Conservation (phyloP, 345 rosid species). For the Dimocarpus longan region DNA sequence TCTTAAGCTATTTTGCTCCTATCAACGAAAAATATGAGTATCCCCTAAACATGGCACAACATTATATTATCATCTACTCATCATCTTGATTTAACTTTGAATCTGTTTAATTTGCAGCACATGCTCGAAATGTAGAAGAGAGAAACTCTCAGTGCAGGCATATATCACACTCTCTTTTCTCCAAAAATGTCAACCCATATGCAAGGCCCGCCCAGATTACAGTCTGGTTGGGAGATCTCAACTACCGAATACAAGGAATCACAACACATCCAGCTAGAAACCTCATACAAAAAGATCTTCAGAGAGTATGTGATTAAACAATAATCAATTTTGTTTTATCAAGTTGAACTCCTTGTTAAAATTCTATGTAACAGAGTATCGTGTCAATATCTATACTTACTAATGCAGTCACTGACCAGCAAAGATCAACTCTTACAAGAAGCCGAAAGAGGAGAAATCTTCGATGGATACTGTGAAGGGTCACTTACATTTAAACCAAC, state of each 20-base stretch:
- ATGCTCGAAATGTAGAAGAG: slow-evolving; percentile 51
- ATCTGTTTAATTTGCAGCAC: slow-evolving; percentile 35
- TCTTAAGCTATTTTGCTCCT: too few relatives aligned
- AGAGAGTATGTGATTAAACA: slow-evolving; percentile 33
- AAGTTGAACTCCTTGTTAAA: not conserved
- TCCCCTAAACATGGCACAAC: not conserved
- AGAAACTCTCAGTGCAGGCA: slow-evolving; percentile 45
- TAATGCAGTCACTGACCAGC: slow-evolving; percentile 50
- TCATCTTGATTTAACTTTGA: not conserved
- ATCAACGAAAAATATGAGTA: too few relatives aligned
- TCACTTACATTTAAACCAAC: slow-evolving; percentile 66
- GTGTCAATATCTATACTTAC: too few relatives aligned
- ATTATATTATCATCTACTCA: too few relatives aligned
- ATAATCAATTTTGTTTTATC: not conserved
- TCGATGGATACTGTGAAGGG: slow-evolving; percentile 65
- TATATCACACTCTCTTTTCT: slow-evolving; percentile 54
- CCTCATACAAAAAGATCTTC: slow-evolving; percentile 55
- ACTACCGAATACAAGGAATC: slow-evolving; percentile 63
- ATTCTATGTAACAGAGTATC: not conserved
- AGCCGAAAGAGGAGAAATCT: slow-evolving; percentile 67
- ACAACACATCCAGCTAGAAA: slow-evolving; percentile 50
- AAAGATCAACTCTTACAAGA: slow-evolving; percentile 74
- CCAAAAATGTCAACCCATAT: slow-evolving; percentile 41
- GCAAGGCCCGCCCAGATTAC: slow-evolving; percentile 47
- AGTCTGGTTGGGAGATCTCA: slow-evolving; percentile 73